Evolutionary conservation across 163 green algal genomes (phyloP).

Genomic region (Volvox carteri): DNA sequence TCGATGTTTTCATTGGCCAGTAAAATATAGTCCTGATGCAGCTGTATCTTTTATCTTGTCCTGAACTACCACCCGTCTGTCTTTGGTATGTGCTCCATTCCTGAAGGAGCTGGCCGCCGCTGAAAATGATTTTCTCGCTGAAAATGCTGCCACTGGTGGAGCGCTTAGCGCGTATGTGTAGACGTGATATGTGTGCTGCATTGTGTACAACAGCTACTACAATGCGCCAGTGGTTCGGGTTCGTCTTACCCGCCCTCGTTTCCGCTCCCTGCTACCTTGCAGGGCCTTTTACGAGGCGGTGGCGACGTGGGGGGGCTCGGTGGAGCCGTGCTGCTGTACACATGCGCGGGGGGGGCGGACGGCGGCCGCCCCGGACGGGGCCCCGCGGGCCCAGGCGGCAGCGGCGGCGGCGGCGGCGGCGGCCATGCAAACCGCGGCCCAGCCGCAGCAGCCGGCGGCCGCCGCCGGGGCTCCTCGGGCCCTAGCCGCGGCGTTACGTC

Average conservation of each 20-base stretch:
- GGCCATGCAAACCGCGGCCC: not conserved
- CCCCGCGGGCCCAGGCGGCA: no score
- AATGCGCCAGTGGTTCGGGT: not conserved
- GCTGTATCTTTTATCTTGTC: no score
- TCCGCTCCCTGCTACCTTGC: not conserved
- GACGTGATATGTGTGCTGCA: not conserved
- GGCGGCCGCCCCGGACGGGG: not conserved
- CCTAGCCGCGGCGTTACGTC: not conserved
- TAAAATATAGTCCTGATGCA: no score
- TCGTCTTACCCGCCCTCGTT: not conserved
- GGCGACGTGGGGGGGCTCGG: slow-evolving; percentile 1
- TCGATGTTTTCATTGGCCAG: no score
- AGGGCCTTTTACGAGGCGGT: slow-evolving; percentile 44
- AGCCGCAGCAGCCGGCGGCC: not conserved
- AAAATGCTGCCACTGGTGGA: not conserved
- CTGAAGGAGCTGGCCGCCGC: no score
- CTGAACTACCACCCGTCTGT: no score
- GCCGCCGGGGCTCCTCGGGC: not conserved
- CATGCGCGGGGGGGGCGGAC: not conserved
- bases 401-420: not conserved
- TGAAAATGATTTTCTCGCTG: no score
- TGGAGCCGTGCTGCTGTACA: slow-evolving; percentile 17
- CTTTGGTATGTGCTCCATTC: no score
- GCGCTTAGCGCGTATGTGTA: not conserved
- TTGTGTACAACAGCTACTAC: not conserved